These are phyloP conservation scores for Shiraia bambusicola DNA, from an alignment of 2,329 filamentous ascomycete genomes.

Conservation along the genomic window DNA sequence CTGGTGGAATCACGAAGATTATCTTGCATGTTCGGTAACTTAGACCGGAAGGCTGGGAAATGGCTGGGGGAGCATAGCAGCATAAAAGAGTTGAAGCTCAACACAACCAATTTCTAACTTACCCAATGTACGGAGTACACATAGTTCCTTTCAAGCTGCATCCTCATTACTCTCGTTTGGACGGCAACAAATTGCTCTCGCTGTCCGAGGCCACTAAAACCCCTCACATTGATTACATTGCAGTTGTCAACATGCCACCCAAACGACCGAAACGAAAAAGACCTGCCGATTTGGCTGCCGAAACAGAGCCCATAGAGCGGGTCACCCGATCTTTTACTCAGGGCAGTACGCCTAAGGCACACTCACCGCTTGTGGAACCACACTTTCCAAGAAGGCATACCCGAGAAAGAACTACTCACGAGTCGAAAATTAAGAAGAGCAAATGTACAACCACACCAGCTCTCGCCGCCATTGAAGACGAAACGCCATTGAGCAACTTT, in stretches of 20 bases:
- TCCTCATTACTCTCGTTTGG: too few species aligned
- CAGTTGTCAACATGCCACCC: constrained; percentile 5
- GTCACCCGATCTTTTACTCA: constrained; percentile 16
- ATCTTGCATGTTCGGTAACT: too few species aligned
- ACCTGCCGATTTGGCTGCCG: background rate
- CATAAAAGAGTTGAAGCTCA: background rate
- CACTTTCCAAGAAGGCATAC: too few species aligned
- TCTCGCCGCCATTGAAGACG: background rate
- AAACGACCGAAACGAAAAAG: constrained; percentile 14
- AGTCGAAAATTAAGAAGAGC: background rate
- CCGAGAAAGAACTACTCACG: too few species aligned
- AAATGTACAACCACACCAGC: background rate
- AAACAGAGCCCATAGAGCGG: constrained; percentile 5
- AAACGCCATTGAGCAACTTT: background rate
- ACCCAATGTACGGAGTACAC: too few species aligned
- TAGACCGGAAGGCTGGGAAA: background rate
- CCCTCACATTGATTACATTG: too few species aligned
- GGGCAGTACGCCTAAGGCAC: background rate
- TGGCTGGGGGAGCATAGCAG: constrained; percentile 1
- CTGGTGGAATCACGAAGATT: too few species aligned
- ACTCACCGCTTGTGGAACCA: background rate
- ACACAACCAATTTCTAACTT: background rate
- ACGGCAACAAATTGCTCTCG: too few species aligned
- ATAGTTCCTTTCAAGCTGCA: too few species aligned
- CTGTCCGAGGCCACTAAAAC: too few species aligned